A percentile compares a stretch with the other conserved stretches of the same genome.
Conservation (phyloP, 371 early-diverging fungal species). For the Rhizopus stolonifer region DNA sequence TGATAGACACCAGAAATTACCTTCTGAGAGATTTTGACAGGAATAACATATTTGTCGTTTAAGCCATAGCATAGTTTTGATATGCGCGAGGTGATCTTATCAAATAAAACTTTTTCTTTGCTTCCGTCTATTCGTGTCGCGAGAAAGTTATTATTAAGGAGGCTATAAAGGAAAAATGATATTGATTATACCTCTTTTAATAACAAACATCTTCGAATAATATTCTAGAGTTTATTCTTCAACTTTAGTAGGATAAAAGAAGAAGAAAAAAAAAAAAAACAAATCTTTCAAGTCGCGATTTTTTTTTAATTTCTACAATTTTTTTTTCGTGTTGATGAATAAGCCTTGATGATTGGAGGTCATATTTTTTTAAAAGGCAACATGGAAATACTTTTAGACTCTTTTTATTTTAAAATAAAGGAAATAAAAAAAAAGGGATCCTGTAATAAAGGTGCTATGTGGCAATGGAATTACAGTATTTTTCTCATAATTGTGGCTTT, state of each 20-base stretch:
- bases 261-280: conserved; percentile 5
- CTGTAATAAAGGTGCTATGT: too few relatives aligned
- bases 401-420: too few relatives aligned
- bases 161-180: not conserved
- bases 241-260: conserved; percentile 5
- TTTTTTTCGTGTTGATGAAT: conserved; percentile 6
- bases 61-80: conserved; percentile 93
- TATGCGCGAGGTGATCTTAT: conserved; percentile 89
- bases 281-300: conserved; percentile 22
- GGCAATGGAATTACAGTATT: too few relatives aligned
- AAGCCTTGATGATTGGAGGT: not conserved
- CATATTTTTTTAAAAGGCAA: too few relatives aligned
- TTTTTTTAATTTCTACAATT: conserved; percentile 6
- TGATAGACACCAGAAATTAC: conserved; percentile 95
- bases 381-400: too few relatives aligned
- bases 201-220: conserved; percentile 63
- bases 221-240: not conserved
- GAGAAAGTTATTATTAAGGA: not conserved
- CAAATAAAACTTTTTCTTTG: conserved; percentile 90
- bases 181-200: conserved; percentile 64
- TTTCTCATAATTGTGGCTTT: too few relatives aligned
- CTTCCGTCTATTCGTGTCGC: conserved; percentile 68
- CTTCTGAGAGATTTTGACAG: conserved; percentile 91
- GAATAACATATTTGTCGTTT: conserved; percentile 90
- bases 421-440: too few relatives aligned